Conservation (phyloP, 2,329 filamentous ascomycete genomes). For the Ophiocordyceps camponoti-saundersi region DNA sequence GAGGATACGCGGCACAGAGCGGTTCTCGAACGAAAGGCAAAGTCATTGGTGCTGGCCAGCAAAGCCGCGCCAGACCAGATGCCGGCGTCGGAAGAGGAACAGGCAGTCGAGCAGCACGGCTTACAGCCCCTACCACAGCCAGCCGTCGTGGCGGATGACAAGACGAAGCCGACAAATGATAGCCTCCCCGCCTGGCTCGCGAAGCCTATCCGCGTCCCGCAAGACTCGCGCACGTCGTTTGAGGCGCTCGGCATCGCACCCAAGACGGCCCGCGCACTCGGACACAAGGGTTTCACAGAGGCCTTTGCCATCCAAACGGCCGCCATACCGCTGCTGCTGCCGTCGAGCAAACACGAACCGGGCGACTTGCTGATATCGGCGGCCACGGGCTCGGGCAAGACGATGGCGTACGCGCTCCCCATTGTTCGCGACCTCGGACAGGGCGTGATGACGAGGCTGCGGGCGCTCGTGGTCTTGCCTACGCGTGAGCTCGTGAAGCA, state of each 20-base stretch:
- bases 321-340: slow-evolving; percentile 63
- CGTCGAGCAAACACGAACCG: slow-evolving; percentile 38
- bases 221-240: slow-evolving; percentile 45
- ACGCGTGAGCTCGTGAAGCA: slow-evolving; percentile 84
- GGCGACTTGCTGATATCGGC: slow-evolving; percentile 84
- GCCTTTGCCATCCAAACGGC: slow-evolving; percentile 26
- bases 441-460: slow-evolving; percentile 46
- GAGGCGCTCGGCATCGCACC: slow-evolving; percentile 41
- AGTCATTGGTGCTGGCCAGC: slow-evolving; percentile 32
- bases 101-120: slow-evolving; percentile 42
- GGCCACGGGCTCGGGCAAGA: slow-evolving; percentile 91
- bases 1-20: slow-evolving; percentile 25
- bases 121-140: slow-evolving; percentile 73
- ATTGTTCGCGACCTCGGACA: slow-evolving; percentile 61
- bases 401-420: slow-evolving; percentile 76
- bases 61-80: slow-evolving; percentile 17
- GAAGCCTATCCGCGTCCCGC: slow-evolving; percentile 51
- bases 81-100: slow-evolving; percentile 13
- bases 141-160: slow-evolving; percentile 37
- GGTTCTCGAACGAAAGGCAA: slow-evolving; percentile 37
- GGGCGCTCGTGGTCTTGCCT: slow-evolving; percentile 73
- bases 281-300: slow-evolving; percentile 33
- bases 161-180: slow-evolving; percentile 50
- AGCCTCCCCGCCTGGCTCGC: slow-evolving; percentile 70
- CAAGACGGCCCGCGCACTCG: slow-evolving; percentile 43